These are phyloP conservation scores for Blechomonas ayalai DNA, from an alignment of 208 protist genomes.

Conservation along the genomic window DNA sequence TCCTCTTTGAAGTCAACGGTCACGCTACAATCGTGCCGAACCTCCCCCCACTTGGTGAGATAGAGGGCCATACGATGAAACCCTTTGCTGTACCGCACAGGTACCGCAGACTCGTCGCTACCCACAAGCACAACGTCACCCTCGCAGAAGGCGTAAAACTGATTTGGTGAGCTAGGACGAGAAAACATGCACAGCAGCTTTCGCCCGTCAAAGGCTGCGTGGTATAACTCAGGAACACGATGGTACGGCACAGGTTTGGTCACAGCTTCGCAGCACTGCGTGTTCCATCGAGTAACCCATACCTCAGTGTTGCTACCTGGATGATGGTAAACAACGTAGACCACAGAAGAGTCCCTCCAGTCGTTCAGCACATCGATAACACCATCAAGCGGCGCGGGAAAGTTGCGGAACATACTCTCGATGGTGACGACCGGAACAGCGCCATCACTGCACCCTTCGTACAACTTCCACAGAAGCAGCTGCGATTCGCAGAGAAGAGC, in stretches of 20 bases:
- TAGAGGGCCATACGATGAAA: conserved; percentile 19
- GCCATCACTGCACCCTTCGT: conserved; percentile 7
- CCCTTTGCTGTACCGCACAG: conserved; percentile 9
- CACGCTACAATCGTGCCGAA: conserved; percentile 9
- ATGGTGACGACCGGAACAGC: no score
- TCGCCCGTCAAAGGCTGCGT: conserved; percentile 9
- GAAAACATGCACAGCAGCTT: conserved; percentile 17
- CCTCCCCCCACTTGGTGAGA: conserved; percentile 17
- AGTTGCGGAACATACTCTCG: no score
- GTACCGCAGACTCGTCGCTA: conserved; percentile 1
- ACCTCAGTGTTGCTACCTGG: no score
- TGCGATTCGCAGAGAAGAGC: conserved; percentile 32
- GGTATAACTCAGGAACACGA: conserved; percentile 12
- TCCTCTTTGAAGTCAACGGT: conserved; percentile 21
- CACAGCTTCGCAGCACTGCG: conserved; percentile 1
- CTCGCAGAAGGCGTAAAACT: conserved; percentile 29
- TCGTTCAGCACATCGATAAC: conserved; percentile 35
- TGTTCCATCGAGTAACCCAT: conserved; percentile 17
- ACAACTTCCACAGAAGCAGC: conserved; percentile 55
- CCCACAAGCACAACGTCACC: conserved; percentile 10
- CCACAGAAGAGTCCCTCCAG: conserved; percentile 21
- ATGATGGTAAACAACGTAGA: conserved; percentile 17
- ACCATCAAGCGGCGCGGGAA: conserved; percentile 4
- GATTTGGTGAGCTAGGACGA: conserved; percentile 11
- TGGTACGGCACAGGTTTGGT: conserved; percentile 10